Conservation (phyloP, 768 basidiomycete genomes). For the Kwoniella heveanensis region DNA sequence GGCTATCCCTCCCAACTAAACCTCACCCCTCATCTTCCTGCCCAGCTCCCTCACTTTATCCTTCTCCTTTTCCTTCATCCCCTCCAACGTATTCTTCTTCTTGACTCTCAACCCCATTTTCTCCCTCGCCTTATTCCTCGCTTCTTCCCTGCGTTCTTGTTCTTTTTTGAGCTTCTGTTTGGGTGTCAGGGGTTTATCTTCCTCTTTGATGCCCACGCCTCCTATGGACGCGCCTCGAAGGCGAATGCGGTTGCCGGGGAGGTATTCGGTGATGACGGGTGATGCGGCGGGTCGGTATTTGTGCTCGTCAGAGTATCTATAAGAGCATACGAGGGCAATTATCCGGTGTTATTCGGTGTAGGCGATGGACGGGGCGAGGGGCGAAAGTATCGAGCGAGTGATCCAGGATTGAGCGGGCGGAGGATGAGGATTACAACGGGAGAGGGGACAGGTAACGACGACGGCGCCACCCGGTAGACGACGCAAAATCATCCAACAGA, state of each 20-base stretch:
- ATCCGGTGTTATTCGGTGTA: neutral
- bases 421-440: no score
- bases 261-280: conserved; percentile 73
- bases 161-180: conserved; percentile 35
- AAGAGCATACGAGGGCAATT: neutral
- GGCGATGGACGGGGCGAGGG: no score
- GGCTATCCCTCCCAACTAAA: no score
- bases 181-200: conserved; percentile 46
- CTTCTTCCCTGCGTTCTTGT: conserved; percentile 44
- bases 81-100: conserved; percentile 25
- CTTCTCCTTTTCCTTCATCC: conserved; percentile 21
- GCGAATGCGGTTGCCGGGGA: conserved; percentile 70
- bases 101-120: conserved; percentile 41
- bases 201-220: conserved; percentile 47
- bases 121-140: conserved; percentile 48
- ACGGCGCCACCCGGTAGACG: no score
- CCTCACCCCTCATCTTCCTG: conserved; percentile 2
- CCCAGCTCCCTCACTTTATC: conserved; percentile 8
- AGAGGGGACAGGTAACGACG: no score
- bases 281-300: conserved; percentile 83
- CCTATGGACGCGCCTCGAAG: conserved; percentile 70
- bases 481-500: no score
- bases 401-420: no score
- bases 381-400: no score
- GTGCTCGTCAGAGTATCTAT: conserved; percentile 78